Percentiles rank a stretch among this genome's conserved stretches.
Conservation (phyloP, 78 protist genomes). For the Emiliania huxleyi region DNA sequence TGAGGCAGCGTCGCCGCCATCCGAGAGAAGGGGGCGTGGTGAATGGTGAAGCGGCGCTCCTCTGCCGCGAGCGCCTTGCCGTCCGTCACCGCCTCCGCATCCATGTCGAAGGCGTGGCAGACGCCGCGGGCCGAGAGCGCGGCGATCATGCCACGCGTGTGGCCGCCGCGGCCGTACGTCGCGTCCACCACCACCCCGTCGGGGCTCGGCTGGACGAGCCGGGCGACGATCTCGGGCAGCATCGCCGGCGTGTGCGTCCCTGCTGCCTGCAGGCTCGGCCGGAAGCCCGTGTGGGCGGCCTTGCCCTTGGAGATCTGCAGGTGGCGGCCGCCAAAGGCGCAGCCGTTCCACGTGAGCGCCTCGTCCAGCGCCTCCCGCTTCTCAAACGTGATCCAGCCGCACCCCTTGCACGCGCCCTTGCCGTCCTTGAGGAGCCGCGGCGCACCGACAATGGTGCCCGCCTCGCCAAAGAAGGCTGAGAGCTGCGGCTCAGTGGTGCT, state of each 20-base stretch:
- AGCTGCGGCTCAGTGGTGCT: not conserved
- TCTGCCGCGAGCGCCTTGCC: not conserved
- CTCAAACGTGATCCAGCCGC: slow-evolving; percentile 16
- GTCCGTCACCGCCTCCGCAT: not conserved
- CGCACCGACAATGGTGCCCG: not conserved
- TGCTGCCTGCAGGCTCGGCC: not conserved
- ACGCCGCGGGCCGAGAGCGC: not conserved
- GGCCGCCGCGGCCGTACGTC: slow-evolving; percentile 26
- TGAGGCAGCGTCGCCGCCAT: not conserved
- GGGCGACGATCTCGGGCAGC: not conserved
- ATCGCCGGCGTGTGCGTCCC: slow-evolving; percentile 30
- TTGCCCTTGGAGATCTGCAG: not conserved
- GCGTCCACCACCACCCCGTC: not conserved
- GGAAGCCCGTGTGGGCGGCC: not conserved
- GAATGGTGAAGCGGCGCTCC: not conserved
- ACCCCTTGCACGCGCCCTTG: not conserved
- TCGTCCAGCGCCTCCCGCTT: not conserved
- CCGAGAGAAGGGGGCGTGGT: not conserved
- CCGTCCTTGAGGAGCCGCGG: not conserved
- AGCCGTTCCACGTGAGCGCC: not conserved
- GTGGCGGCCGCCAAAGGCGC: not conserved
- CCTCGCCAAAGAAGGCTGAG: not conserved
- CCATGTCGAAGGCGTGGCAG: not conserved
- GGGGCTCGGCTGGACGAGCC: not conserved
- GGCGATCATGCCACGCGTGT: not conserved